These are phyloP conservation scores for Gorgonomyces haynaldii DNA, from an alignment of 192 early-diverging fungal genomes.

Conservation along the genomic window DNA sequence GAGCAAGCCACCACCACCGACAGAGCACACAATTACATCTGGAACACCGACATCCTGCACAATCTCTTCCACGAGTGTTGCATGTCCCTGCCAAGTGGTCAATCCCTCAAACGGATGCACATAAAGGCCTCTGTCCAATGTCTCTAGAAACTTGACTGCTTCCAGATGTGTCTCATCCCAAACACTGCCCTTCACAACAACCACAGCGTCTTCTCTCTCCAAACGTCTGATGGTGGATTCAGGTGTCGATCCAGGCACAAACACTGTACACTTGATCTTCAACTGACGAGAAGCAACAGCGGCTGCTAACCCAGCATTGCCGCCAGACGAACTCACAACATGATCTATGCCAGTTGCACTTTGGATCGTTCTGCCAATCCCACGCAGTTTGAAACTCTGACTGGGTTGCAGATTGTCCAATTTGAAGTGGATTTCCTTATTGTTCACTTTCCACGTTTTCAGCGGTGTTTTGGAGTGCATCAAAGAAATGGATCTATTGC, in stretches of 20 bases:
- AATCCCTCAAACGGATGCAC: conserved; percentile 30
- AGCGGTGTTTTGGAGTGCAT: too few species aligned
- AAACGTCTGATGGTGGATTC: conserved; percentile 3
- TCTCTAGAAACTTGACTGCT: conserved; percentile 7
- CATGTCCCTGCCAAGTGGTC: conserved; percentile 21
- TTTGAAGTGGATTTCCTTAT: conserved; percentile 13
- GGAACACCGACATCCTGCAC: conserved; percentile 10
- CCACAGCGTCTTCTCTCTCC: conserved; percentile 12
- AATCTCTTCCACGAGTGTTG: conserved; percentile 19
- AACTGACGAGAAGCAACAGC: conserved; percentile 4
- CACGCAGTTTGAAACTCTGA: conserved; percentile 24
- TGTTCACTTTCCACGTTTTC: too few species aligned
- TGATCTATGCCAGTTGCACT: neutral
- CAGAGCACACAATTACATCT: conserved; percentile 20
- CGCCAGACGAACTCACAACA: conserved; percentile 24
- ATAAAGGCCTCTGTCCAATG: conserved; percentile 6
- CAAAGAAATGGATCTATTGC: neutral
- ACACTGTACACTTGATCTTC: conserved; percentile 8
- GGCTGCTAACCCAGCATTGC: conserved; percentile 29
- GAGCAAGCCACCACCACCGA: conserved; percentile 29
- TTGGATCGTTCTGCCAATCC: conserved; percentile 9
- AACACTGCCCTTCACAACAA: conserved; percentile 14
- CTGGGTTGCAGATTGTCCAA: conserved; percentile 23
- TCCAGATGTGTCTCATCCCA: conserved; percentile 27
- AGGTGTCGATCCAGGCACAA: conserved; percentile 18